phyloP scores from a whole-genome alignment of 176 grass and related monocot species.

The Oryza meyeriana region DNA sequence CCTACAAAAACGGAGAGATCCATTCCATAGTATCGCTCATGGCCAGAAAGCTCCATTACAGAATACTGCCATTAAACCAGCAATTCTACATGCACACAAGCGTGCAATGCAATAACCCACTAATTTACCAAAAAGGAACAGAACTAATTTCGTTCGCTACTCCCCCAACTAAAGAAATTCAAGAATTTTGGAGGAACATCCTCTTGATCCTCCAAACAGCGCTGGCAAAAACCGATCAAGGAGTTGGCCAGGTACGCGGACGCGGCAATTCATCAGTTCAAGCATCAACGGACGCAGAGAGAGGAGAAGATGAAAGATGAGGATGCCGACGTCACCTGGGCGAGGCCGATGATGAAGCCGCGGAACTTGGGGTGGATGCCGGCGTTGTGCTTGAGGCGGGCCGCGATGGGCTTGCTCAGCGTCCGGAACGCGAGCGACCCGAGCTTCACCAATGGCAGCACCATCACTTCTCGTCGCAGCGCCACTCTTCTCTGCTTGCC shows the following conservation, averaged over 20 bases:
- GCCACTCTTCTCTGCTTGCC: background rate
- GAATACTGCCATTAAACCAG: background rate
- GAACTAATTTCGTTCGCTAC: background rate
- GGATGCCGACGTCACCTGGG: conserved; percentile 51
- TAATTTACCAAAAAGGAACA: background rate
- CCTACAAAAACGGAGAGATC: background rate
- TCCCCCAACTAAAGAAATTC: background rate
- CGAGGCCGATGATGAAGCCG: conserved; percentile 67
- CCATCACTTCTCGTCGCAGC: conserved; percentile 37
- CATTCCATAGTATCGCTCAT: background rate
- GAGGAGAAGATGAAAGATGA: background rate
- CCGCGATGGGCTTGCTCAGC: conserved; percentile 83
- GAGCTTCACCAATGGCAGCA: conserved; percentile 76
- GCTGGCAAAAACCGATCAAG: background rate
- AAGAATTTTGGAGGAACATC: background rate
- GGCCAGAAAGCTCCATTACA: background rate
- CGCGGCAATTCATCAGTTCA: background rate
- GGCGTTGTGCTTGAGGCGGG: conserved; percentile 73
- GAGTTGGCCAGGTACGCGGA: background rate
- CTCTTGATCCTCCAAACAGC: background rate
- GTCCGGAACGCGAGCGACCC: conserved; percentile 69
- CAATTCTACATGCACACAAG: background rate
- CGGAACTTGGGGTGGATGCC: conserved; percentile 81
- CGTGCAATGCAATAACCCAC: background rate
- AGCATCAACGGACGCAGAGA: background rate